These are phyloP conservation scores for Fimicolochytrium jonesii DNA, from an alignment of 192 early-diverging fungal genomes.

Conservation along the genomic window DNA sequence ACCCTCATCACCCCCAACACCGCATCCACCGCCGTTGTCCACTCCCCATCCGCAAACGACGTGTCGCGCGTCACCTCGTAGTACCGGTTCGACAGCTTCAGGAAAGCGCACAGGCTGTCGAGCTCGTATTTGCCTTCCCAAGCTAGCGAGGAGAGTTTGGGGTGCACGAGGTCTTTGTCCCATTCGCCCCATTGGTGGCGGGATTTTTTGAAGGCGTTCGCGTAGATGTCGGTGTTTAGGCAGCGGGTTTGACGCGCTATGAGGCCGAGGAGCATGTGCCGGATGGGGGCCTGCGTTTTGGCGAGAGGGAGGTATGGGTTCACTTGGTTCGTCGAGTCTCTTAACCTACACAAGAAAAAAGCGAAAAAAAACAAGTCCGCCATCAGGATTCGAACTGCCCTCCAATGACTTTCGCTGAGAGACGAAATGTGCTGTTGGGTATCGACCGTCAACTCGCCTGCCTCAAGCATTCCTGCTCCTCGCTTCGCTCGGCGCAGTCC, in stretches of 20 bases:
- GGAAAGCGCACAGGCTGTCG: conserved; percentile 64
- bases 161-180: conserved; percentile 39
- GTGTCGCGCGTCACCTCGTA: conserved; percentile 47
- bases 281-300: conserved; percentile 29
- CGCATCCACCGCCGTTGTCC: conserved; percentile 42
- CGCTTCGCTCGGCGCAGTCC: too few species aligned
- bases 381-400: too few species aligned
- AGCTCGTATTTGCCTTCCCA: conserved; percentile 70
- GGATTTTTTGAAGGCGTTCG: conserved; percentile 59
- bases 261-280: conserved; percentile 49
- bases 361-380: too few species aligned
- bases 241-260: conserved; percentile 54
- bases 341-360: conserved; percentile 36
- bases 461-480: too few species aligned
- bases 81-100: conserved; percentile 49
- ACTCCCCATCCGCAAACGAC: conserved; percentile 33
- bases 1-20: conserved; percentile 38
- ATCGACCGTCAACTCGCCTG: too few species aligned
- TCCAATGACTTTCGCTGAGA: too few species aligned
- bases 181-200: conserved; percentile 1
- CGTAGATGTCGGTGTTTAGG: conserved; percentile 41
- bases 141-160: conserved; percentile 35
- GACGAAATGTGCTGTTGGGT: too few species aligned
- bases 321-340: conserved; percentile 69
- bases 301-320: conserved; percentile 50